Base-by-base conservation (phyloP, 768 basidiomycete species). In the Dioszegia crocea region DNA sequence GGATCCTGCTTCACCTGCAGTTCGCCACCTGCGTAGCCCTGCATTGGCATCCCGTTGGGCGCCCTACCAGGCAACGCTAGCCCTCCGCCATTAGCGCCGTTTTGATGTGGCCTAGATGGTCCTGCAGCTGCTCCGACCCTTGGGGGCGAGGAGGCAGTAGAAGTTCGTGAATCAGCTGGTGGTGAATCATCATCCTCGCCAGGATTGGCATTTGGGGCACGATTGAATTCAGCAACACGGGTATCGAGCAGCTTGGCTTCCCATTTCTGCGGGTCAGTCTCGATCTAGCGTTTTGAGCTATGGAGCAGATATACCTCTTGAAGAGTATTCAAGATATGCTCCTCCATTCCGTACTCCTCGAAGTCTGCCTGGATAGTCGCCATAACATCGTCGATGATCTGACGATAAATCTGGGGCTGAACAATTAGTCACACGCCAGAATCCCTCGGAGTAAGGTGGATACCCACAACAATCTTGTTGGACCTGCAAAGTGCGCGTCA, bases 371-470 rank as follows among this genome's bases (percentile, higher is more conserved):
- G 89, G 81, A 94, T 88, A 67, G 83, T 81, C 30, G 80, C 79
- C 68, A 98, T 88, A 66, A 98, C 93, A 79, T 97, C 91, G 84
- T 96, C 91, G 79, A 99, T 97, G 78, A 99, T 88, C 59, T 84
- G 77, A 64, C 94, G 89, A 79, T 99, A 99, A 69, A 90, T 88
- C 67, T 78, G 72, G 75, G 91, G 91, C 91, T 93, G 84, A 82
- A 80, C 81, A 11, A 38, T 40, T 38, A 53, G 36, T 9, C 39
- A 43, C 80, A 79, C 68, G 40, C 46, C 16, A 36, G 19, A 5
- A 45, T 9, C 45, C 24, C 16, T 14, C 29, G 24, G 43, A 12
- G 17, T 8, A 4, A 31, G n/a, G n/a, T n/a, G n/a, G n/a, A n/a
- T 19, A 54, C 74, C 89, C 84, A 92, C 91, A 86, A 94, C 91